These are phyloP conservation scores for Gossypium raimondii DNA, from an alignment of 345 rosid genomes.

Conservation along the genomic window DNA sequence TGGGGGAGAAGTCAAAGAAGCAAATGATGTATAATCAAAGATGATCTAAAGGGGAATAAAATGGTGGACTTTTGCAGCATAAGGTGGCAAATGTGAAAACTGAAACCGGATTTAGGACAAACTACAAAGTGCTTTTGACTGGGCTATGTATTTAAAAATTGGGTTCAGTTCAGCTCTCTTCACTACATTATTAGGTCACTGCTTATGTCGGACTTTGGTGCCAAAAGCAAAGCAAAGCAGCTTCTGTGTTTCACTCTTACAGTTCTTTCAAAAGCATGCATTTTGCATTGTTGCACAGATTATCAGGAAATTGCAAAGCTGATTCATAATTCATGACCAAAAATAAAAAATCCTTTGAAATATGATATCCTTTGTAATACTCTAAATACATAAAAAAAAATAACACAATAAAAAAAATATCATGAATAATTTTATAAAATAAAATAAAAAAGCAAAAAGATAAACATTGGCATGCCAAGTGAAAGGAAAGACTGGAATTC, in stretches of 20 bases:
- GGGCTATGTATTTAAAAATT: neutral
- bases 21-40: conserved; percentile 9
- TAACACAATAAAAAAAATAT: no score
- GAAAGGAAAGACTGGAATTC: no score
- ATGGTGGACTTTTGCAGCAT: conserved; percentile 6
- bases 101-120: neutral
- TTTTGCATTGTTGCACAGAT: neutral
- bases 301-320: neutral
- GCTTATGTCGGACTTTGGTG: neutral
- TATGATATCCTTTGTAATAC: no score
- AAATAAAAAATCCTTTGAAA: no score
- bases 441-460: no score
- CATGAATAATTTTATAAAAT: no score
- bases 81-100: conserved; percentile 8
- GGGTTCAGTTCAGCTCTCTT: neutral
- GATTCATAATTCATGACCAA: no score
- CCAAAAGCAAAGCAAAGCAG: neutral
- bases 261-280: neutral
- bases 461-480: no score
- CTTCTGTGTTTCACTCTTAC: neutral
- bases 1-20: neutral
- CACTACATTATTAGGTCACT: neutral
- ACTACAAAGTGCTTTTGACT: neutral
- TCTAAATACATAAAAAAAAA: no score
- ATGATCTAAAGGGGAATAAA: conserved; percentile 5